phyloP scores from a whole-genome alignment of 805 yeast genomes.

The Dipodascopsis tothii region DNA sequence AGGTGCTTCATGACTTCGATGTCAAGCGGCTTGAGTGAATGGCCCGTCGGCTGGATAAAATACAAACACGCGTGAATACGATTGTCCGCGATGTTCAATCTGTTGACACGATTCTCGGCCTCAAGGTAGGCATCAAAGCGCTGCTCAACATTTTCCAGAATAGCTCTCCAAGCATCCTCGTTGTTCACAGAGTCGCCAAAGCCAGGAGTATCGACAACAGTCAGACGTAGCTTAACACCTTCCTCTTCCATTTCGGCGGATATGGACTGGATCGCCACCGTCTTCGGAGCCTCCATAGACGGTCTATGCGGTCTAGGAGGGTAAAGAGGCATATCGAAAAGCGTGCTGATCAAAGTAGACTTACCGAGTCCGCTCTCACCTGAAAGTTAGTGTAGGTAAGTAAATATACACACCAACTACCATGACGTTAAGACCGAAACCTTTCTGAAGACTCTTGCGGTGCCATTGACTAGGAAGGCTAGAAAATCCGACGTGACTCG shows the following conservation, averaged over 20 bases:
- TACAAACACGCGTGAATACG: constrained; percentile 90
- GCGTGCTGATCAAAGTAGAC: constrained; percentile 81
- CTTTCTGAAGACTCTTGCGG: constrained; percentile 81
- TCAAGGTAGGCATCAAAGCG: constrained; percentile 87
- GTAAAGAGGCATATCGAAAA: constrained; percentile 65
- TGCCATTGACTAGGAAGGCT: constrained; percentile 98
- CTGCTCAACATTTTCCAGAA: constrained; percentile 76
- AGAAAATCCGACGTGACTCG: constrained; percentile 93
- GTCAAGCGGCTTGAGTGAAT: constrained; percentile 80
- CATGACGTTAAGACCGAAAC: constrained; percentile 81
- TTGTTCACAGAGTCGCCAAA: constrained; percentile 81
- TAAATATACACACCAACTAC: constrained; percentile 52
- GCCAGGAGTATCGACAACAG: constrained; percentile 85
- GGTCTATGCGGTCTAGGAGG: constrained; percentile 18
- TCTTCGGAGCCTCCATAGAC: constrained; percentile 30
- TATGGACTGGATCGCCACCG: constrained; percentile 53
- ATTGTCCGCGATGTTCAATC: constrained; percentile 64
- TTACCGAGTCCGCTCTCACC: constrained; percentile 86
- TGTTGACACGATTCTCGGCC: constrained; percentile 73
- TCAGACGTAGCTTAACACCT: constrained; percentile 78
- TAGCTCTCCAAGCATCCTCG: constrained; percentile 66
- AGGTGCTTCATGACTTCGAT: constrained; percentile 79
- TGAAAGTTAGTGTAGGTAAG: background rate
- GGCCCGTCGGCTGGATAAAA: constrained; percentile 96
- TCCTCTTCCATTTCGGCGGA: constrained; percentile 81